Evolutionary conservation across 148 eudicot species (phyloP).

Genomic region (Talinum fruticosum): DNA sequence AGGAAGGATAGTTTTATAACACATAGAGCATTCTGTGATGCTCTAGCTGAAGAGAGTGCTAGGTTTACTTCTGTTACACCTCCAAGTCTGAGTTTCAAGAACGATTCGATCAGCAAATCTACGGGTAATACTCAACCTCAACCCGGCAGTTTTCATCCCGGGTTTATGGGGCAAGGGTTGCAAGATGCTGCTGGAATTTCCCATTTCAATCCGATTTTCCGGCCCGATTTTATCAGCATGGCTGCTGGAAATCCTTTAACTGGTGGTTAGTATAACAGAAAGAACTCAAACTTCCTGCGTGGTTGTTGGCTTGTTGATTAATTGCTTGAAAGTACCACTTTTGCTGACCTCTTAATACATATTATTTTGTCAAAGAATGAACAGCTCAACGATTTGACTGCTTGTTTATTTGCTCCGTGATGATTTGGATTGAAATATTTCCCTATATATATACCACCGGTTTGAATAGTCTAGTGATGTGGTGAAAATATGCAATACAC

Average conservation of each 20-base stretch:
- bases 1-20: slow-evolving; percentile 98
- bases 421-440: background rate
- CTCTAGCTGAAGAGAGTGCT: slow-evolving; percentile 76
- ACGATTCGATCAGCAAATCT: slow-evolving; percentile 25
- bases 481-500: too few relatives aligned
- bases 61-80: slow-evolving; percentile 44
- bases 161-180: slow-evolving; percentile 28
- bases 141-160: slow-evolving; percentile 29
- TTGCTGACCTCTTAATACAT: background rate
- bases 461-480: too few relatives aligned
- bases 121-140: slow-evolving; percentile 27
- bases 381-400: background rate
- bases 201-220: slow-evolving; percentile 33
- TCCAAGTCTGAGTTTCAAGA: slow-evolving; percentile 53
- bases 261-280: slow-evolving; percentile 22
- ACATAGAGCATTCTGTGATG: slow-evolving; percentile 95
- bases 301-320: background rate
- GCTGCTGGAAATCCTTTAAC: slow-evolving; percentile 32
- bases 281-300: background rate
- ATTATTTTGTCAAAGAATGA: background rate
- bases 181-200: slow-evolving; percentile 31
- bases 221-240: slow-evolving; percentile 35
- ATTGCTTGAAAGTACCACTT: background rate
- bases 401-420: background rate
- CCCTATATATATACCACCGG: too few relatives aligned